A percentile compares a stretch with the other conserved stretches of the same genome.
Evolutionary conservation across 129 eudicot genomes (phyloP).

Genomic region (Arctium minus): DNA sequence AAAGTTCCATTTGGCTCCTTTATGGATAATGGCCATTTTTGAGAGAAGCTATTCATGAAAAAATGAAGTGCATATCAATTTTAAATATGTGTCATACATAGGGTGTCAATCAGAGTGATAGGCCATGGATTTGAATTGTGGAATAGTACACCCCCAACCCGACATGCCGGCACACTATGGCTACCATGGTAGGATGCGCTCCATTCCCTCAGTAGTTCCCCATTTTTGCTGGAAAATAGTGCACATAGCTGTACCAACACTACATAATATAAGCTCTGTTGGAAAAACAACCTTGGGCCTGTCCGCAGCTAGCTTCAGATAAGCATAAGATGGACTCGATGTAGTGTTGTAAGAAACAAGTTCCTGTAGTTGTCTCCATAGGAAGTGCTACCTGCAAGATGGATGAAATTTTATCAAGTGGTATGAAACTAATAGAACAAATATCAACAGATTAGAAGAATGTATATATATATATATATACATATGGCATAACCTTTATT

Average conservation of each 20-base stretch:
- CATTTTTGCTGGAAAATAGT: not conserved
- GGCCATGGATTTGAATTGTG: not conserved
- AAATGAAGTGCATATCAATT: not conserved
- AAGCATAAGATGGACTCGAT: conserved; percentile 70
- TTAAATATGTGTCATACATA: not conserved
- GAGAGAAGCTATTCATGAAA: not conserved
- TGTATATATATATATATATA: not conserved
- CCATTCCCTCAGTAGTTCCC: not conserved
- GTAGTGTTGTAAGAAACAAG: conserved; percentile 80
- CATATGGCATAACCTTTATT: conserved; percentile 54
- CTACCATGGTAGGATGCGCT: not conserved
- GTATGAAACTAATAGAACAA: conserved; percentile 3
- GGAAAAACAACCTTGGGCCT: conserved; percentile 43
- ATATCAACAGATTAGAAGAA: not conserved
- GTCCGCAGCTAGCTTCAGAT: conserved; percentile 62
- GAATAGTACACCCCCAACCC: not conserved
- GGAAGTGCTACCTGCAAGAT: conserved; percentile 73
- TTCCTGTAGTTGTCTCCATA: conserved; percentile 57
- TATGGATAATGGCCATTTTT: not conserved
- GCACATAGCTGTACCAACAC: not conserved
- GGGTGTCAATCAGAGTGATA: not conserved
- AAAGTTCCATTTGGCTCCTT: not conserved
- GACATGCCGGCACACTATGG: not conserved
- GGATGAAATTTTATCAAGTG: conserved; percentile 7
- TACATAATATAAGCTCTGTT: not conserved